Evolutionary conservation across 2,329 filamentous ascomycete genomes (phyloP).

Genomic region (Tolypocladium nubicola): DNA sequence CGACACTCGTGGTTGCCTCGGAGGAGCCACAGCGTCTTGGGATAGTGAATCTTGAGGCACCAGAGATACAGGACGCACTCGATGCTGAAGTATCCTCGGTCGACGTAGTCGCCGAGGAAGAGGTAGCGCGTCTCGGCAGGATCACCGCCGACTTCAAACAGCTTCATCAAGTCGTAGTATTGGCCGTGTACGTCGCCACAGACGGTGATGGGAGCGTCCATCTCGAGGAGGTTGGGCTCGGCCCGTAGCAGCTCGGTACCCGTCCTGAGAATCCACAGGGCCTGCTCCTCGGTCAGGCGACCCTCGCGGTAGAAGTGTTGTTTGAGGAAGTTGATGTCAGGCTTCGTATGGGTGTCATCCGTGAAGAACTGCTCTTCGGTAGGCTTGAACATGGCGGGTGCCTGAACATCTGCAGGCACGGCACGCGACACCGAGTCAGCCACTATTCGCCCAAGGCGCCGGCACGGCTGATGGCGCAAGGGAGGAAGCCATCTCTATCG

Average conservation of each 20-base stretch:
- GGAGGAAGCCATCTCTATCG: not conserved
- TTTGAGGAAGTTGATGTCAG: constrained; percentile 89
- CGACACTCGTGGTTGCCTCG: constrained; percentile 98
- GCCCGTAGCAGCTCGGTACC: constrained; percentile 79
- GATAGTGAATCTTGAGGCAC: constrained; percentile 98
- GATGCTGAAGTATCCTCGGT: constrained; percentile 97
- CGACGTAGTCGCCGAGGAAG: constrained; percentile 96
- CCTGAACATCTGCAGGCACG: constrained; percentile 74
- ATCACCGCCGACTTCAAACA: constrained; percentile 96
- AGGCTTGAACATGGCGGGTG: constrained; percentile 84
- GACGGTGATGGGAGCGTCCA: constrained; percentile 98
- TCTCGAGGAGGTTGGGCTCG: constrained; percentile 94
- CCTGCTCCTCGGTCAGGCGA: constrained; percentile 92
- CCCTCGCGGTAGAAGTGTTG: constrained; percentile 98
- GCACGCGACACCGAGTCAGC: constrained; percentile 6
- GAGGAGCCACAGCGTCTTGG: constrained; percentile 91
- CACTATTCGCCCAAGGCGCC: not conserved
- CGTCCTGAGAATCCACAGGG: constrained; percentile 83
- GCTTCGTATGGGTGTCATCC: constrained; percentile 75
- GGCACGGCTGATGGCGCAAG: not conserved
- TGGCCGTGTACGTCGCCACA: constrained; percentile 98
- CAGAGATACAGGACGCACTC: constrained; percentile 98
- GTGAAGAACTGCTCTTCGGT: constrained; percentile 93
- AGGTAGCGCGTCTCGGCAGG: constrained; percentile 93
- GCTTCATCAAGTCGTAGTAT: constrained; percentile 99